These are phyloP conservation scores for Pneumocystis wakefieldiae DNA, from an alignment of 1,139 yeast genomes.

Conservation along the genomic window DNA sequence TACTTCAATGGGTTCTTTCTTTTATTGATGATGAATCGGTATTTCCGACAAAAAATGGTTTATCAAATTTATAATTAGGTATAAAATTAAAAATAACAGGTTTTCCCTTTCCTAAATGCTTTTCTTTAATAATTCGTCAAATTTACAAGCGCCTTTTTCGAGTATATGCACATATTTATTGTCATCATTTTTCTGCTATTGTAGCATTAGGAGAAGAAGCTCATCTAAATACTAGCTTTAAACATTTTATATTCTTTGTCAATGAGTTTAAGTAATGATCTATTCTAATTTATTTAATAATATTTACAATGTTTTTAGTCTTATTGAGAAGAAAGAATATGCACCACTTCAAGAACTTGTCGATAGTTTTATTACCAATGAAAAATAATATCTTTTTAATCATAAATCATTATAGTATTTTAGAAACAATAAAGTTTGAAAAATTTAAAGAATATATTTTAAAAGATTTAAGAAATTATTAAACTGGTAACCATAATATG, in stretches of 20 bases:
- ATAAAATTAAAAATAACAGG: slow-evolving; percentile 26
- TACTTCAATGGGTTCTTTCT: slow-evolving; percentile 89
- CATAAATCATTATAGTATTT: neutral
- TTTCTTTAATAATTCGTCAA: slow-evolving; percentile 58
- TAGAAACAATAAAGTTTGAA: neutral
- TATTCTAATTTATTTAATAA: neutral
- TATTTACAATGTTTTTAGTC: slow-evolving; percentile 13
- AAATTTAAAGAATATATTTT: neutral
- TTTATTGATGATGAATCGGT: slow-evolving; percentile 77
- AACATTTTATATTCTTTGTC: slow-evolving; percentile 80
- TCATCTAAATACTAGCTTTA: slow-evolving; percentile 81
- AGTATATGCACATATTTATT: slow-evolving; percentile 94
- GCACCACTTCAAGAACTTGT: slow-evolving; percentile 88
- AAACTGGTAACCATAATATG: neutral
- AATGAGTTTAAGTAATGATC: slow-evolving; percentile 45
- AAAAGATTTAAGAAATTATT: neutral
- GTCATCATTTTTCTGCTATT: slow-evolving; percentile 93
- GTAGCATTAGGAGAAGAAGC: slow-evolving; percentile 84
- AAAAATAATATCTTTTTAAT: neutral
- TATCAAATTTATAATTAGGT: neutral
- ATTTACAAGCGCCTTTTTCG: slow-evolving; percentile 81
- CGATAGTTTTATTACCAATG: slow-evolving; percentile 37
- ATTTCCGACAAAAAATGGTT: slow-evolving; percentile 62
- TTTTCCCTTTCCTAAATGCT: slow-evolving; percentile 47
- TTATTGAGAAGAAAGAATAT: slow-evolving; percentile 65